phyloP scores from a whole-genome alignment of 169 alveolate genomes.

The Amoebophrya sp. region DNA sequence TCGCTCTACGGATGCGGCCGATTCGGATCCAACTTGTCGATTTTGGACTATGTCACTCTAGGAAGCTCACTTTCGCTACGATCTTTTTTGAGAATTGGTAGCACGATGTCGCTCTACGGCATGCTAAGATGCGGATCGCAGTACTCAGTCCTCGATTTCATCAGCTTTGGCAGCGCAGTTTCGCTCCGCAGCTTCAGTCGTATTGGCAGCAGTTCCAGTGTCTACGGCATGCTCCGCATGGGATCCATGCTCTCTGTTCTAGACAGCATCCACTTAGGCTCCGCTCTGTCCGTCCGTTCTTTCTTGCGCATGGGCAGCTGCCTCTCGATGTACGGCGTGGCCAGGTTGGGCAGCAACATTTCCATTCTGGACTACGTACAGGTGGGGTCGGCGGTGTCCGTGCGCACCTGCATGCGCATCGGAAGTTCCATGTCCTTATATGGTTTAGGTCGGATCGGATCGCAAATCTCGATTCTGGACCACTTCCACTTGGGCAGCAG shows the following conservation, averaged over 20 bases:
- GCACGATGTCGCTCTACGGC: constrained; percentile 20
- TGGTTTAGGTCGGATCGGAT: background rate
- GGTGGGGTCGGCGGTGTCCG: constrained; percentile 26
- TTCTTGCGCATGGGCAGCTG: constrained; percentile 23
- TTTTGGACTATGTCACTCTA: constrained; percentile 16
- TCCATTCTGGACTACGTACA: constrained; percentile 33
- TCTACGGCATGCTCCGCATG: background rate
- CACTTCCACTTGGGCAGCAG: background rate
- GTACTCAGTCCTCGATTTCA: constrained; percentile 17
- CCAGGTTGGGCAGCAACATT: constrained; percentile 14
- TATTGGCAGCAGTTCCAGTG: background rate
- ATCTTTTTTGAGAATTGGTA: constrained; percentile 18
- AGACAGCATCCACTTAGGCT: background rate
- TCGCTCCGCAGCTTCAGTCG: constrained; percentile 20
- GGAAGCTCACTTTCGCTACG: constrained; percentile 24
- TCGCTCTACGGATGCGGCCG: constrained; percentile 7
- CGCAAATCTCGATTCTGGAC: background rate
- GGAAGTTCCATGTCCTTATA: background rate
- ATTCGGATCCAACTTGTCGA: constrained; percentile 3
- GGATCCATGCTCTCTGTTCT: background rate
- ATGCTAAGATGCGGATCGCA: constrained; percentile 14
- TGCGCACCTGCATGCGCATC: background rate
- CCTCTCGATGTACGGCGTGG: constrained; percentile 33
- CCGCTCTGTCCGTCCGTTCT: background rate
- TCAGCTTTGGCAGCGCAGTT: constrained; percentile 26